phyloP scores from a whole-genome alignment of 2,329 filamentous ascomycete genomes.

The Ceratocystis ficicola region DNA sequence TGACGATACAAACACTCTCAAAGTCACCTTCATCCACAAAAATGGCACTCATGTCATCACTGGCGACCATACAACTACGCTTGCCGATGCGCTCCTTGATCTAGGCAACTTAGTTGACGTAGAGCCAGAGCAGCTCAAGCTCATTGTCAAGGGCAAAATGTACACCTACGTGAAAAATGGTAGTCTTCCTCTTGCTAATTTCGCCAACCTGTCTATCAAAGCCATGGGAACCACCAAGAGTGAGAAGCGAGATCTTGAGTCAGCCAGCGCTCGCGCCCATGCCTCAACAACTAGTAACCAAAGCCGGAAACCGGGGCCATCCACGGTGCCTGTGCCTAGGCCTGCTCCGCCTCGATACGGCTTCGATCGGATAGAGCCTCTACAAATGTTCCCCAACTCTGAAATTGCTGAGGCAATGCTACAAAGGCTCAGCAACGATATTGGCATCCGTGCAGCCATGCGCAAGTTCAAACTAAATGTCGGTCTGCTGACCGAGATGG shows the following conservation, averaged over 20 bases:
- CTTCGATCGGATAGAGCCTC: slow-evolving; percentile 64
- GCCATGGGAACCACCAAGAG: background rate
- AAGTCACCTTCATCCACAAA: slow-evolving; percentile 2
- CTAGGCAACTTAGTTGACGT: slow-evolving; percentile 6
- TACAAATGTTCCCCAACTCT: slow-evolving; percentile 66
- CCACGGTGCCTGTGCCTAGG: background rate
- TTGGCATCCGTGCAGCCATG: slow-evolving; percentile 78
- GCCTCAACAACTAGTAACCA: slow-evolving; percentile 18
- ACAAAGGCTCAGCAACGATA: slow-evolving; percentile 63
- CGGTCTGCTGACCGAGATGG: slow-evolving; percentile 85
- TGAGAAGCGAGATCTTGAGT: slow-evolving; percentile 30
- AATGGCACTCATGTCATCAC: background rate
- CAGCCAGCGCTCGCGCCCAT: slow-evolving; percentile 22
- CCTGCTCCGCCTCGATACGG: background rate
- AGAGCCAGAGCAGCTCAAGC: slow-evolving; percentile 7
- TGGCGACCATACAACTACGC: background rate
- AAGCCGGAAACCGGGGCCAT: slow-evolving; percentile 27
- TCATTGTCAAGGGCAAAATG: slow-evolving; percentile 9
- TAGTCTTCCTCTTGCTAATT: background rate
- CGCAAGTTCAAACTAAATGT: slow-evolving; percentile 72
- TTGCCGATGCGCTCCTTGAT: background rate
- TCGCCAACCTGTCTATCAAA: slow-evolving; percentile 10
- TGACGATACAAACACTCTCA: background rate
- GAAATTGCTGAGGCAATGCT: slow-evolving; percentile 60
- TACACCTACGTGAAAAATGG: slow-evolving; percentile 7